Percentiles rank a stretch among this genome's conserved stretches.
Evolutionary conservation across 495 filamentous ascomycete genomes (phyloP).

Genomic region (Aspergillus olivimuriae): DNA sequence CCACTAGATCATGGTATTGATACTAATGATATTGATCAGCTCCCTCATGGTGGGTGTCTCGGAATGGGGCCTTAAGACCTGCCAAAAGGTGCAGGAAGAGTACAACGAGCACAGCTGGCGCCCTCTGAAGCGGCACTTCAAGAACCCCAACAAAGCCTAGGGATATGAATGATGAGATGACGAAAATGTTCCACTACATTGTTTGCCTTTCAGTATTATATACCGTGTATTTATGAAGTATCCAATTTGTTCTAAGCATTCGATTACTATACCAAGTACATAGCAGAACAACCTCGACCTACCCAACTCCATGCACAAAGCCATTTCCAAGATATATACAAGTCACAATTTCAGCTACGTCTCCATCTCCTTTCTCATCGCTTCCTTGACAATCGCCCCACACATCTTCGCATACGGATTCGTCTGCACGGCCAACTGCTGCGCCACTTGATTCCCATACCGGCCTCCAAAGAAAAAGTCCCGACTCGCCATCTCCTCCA

Average conservation of each 20-base stretch:
- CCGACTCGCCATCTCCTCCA: slow-evolving; percentile 66
- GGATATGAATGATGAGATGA: slow-evolving; percentile 5
- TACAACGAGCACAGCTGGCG: slow-evolving; percentile 87
- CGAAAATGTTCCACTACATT: background rate
- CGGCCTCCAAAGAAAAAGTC: slow-evolving; percentile 70
- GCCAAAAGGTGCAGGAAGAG: slow-evolving; percentile 73
- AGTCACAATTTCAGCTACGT: slow-evolving; percentile 7
- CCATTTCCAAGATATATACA: no score
- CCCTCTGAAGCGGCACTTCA: slow-evolving; percentile 70
- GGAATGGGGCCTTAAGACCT: slow-evolving; percentile 81
- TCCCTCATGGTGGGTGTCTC: slow-evolving; percentile 85
- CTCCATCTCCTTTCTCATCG: slow-evolving; percentile 66
- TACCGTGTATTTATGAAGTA: background rate
- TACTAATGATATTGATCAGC: slow-evolving; percentile 40
- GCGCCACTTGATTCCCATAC: slow-evolving; percentile 74
- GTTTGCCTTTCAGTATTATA: background rate
- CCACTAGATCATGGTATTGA: background rate
- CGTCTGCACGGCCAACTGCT: slow-evolving; percentile 67
- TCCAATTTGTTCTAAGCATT: background rate
- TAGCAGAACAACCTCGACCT: no score
- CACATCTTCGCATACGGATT: slow-evolving; percentile 90
- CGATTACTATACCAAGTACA: no score
- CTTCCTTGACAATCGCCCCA: slow-evolving; percentile 79
- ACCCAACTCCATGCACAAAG: no score
- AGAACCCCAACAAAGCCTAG: slow-evolving; percentile 44